These are phyloP conservation scores for Psilocybe azurescens DNA, from an alignment of 768 basidiomycete species.

Conservation along the genomic window DNA sequence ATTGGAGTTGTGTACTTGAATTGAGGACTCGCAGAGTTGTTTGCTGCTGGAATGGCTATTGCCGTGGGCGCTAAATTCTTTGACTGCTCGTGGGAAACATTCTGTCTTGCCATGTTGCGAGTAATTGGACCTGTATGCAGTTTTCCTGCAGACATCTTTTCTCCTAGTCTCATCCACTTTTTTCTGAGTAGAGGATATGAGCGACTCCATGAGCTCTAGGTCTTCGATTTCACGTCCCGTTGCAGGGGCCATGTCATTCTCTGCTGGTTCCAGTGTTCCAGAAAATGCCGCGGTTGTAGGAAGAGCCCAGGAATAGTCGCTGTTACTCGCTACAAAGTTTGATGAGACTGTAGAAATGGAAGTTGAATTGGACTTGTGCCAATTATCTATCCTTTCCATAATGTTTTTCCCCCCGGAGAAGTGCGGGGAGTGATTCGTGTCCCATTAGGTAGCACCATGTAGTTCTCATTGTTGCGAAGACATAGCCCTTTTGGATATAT, in stretches of 20 bases:
- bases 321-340: background rate
- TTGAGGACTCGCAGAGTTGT: slow-evolving; percentile 4
- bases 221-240: background rate
- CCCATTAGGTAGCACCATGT: slow-evolving; percentile 12
- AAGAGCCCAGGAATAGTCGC: background rate
- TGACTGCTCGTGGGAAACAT: background rate
- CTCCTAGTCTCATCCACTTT: slow-evolving; percentile 9
- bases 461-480: slow-evolving; percentile 1
- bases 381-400: slow-evolving; percentile 18
- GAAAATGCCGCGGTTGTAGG: background rate
- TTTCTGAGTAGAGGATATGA: slow-evolving; percentile 5
- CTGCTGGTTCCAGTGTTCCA: background rate
- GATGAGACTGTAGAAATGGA: background rate
- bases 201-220: slow-evolving; percentile 1
- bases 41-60: no score
- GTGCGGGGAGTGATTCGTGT: background rate
- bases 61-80: background rate
- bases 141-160: background rate
- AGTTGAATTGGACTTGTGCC: slow-evolving; percentile 5
- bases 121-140: no score
- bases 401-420: slow-evolving; percentile 11
- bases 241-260: background rate
- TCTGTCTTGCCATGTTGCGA: background rate
- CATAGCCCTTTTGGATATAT: slow-evolving; percentile 15
- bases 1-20: slow-evolving; percentile 17